Base-by-base conservation (phyloP, 2,329 filamentous ascomycete genomes). In the Cladosporium oxysporum region DNA sequence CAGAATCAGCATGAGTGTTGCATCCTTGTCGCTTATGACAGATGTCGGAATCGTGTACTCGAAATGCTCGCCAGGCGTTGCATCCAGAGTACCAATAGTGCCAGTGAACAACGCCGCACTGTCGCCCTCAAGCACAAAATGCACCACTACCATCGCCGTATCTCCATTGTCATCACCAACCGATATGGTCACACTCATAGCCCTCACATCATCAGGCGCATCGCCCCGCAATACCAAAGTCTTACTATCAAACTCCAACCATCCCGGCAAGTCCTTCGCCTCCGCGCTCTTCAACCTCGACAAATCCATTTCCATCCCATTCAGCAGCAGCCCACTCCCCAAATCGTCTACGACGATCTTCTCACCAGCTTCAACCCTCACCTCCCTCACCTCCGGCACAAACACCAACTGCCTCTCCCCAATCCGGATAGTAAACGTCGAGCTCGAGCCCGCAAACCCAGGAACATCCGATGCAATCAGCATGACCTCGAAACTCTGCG, bases 381-480 rank as follows among this genome's bases (percentile, higher is more conserved):
- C 37, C 2, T 70, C 74, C 21, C 37, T 50, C 55, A 74, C 70
- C 47, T 73, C 69, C 3, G 87, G 82, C 2, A 85, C 83, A 68
- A 91, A 90, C 1, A 84, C 85, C 49, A 96, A 80, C 69, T 89
- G 84, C 76, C 93, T 90, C 62, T 82, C 85, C 55, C 89, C 89
- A 23, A 96, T 87, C 2, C 89, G 82, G 41, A 97, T 84, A 6
- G 88, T 87, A 75, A 96, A 96, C 0, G 82, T 79, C 62, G 90
- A 74, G 1, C 85, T 84, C 11, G 85, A 83, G 1, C 88, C 89
- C 5, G 90, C 86, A 75, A 93, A 97, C 1, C 91, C 92, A n/a
- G 86, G 81, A 21, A 92, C 85, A 74, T 96, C 91, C 0, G 91
- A 94, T 0, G 91, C 92, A 60, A 95, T 87, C 7, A 96, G 81